A percentile compares a stretch with the other conserved stretches of the same genome.
Conservation (phyloP, 176 grass and related monocot genomes). For the Triticum timopheevii region DNA sequence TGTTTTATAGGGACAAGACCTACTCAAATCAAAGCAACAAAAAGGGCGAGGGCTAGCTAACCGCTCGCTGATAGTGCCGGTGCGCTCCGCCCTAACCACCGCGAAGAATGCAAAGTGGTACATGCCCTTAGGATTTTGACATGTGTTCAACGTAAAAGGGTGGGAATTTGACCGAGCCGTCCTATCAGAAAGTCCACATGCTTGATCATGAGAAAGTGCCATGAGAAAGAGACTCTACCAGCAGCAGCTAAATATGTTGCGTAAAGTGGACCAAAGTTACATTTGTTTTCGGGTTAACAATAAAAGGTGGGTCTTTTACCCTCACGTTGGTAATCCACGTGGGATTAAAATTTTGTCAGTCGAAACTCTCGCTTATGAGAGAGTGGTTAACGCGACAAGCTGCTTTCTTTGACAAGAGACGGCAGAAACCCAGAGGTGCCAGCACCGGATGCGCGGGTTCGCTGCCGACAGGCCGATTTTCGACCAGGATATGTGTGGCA, state of each 20-base stretch:
- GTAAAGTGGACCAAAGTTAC: not conserved
- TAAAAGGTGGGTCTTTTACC: not conserved
- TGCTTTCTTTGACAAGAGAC: conserved; percentile 1
- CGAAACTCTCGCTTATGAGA: not conserved
- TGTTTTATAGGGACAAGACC: conserved; percentile 31
- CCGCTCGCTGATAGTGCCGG: not conserved
- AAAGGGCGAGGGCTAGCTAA: not conserved
- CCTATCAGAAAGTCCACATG: not conserved
- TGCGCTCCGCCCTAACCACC: not conserved
- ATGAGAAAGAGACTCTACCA: not conserved
- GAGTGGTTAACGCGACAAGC: not conserved
- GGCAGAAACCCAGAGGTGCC: not conserved
- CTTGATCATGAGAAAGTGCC: not conserved
- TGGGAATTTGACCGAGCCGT: not conserved
- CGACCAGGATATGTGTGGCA: not conserved
- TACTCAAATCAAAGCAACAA: conserved; percentile 36
- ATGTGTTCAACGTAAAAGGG: not conserved
- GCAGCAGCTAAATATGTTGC: not conserved
- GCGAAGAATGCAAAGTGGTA: not conserved
- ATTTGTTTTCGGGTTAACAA: not conserved
- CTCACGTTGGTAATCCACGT: not conserved
- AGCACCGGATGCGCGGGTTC: not conserved
- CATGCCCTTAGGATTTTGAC: not conserved
- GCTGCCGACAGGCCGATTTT: conserved; percentile 48
- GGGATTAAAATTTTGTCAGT: not conserved